Conservation (phyloP, 2,329 filamentous ascomycete species). For the Aspergillus ochraceoroseus region DNA sequence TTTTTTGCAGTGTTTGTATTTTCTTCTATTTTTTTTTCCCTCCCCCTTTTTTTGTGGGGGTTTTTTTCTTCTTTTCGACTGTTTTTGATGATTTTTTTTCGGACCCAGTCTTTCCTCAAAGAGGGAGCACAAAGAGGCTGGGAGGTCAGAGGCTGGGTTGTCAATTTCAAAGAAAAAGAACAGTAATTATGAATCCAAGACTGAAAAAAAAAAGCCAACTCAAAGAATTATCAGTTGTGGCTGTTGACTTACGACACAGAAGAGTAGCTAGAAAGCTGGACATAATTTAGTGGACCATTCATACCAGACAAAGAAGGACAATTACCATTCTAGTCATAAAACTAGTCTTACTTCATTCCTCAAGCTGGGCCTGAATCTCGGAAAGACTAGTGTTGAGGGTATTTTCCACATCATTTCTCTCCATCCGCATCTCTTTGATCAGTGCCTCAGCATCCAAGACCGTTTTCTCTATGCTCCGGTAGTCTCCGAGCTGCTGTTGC, state of each 20-base stretch:
- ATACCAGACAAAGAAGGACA: neutral
- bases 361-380: slow-evolving; percentile 13
- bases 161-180: slow-evolving; percentile 2
- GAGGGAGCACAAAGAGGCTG: no score
- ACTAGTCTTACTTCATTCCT: slow-evolving; percentile 8
- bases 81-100: neutral
- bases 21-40: neutral
- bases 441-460: slow-evolving; percentile 13
- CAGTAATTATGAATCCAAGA: neutral
- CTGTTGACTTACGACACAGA: neutral
- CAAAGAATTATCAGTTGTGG: neutral
- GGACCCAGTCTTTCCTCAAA: no score
- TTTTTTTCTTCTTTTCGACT: no score
- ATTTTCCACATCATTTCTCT: slow-evolving; percentile 10
- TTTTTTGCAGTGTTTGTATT: no score
- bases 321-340: no score
- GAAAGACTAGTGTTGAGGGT: slow-evolving; percentile 9
- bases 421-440: slow-evolving; percentile 10
- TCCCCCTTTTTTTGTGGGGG: neutral
- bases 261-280: neutral
- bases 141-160: no score
- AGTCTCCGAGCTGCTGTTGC: slow-evolving; percentile 19
- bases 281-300: neutral
- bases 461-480: slow-evolving; percentile 11
- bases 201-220: neutral